phyloP scores from a whole-genome alignment of 1,284 basidiomycete species.

The Wolfiporia cocos region DNA sequence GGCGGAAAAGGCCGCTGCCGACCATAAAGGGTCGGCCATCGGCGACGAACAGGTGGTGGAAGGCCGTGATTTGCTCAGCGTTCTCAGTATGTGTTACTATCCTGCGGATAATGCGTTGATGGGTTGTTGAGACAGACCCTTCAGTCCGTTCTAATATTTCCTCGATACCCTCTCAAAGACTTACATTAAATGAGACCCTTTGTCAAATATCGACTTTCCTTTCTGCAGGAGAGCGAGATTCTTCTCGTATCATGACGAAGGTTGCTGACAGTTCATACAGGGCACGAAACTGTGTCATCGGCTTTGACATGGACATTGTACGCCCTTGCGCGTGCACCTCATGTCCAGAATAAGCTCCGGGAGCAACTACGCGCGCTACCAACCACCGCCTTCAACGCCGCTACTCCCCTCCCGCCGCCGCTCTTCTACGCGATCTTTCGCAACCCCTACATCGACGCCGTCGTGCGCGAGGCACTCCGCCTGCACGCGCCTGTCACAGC shows the following conservation, averaged over 20 bases:
- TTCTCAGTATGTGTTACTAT: conserved; percentile 40
- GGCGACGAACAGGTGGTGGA: conserved; percentile 12
- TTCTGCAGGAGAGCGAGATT: conserved; percentile 34
- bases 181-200: conserved; percentile 62
- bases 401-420: conserved; percentile 11
- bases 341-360: conserved; percentile 52
- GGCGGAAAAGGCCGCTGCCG: conserved; percentile 14
- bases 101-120: not conserved
- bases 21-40: conserved; percentile 1
- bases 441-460: conserved; percentile 50
- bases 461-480: conserved; percentile 62
- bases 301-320: conserved; percentile 73
- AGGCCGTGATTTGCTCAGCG: conserved; percentile 42
- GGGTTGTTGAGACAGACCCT: not conserved
- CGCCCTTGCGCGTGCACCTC: conserved; percentile 48
- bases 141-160: conserved; percentile 58
- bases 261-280: not conserved
- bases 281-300: conserved; percentile 56
- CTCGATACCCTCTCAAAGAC: conserved; percentile 40
- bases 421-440: conserved; percentile 26
- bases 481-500: conserved; percentile 59
- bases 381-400: conserved; percentile 16
- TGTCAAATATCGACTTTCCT: conserved; percentile 79
- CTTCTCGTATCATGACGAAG: not conserved
- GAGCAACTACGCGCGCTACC: conserved; percentile 36